Evolutionary conservation across 495 filamentous ascomycete genomes (phyloP), one percentile per base, ranked within the genome.

Genomic region (Opeltia flavorubescens): DNA sequence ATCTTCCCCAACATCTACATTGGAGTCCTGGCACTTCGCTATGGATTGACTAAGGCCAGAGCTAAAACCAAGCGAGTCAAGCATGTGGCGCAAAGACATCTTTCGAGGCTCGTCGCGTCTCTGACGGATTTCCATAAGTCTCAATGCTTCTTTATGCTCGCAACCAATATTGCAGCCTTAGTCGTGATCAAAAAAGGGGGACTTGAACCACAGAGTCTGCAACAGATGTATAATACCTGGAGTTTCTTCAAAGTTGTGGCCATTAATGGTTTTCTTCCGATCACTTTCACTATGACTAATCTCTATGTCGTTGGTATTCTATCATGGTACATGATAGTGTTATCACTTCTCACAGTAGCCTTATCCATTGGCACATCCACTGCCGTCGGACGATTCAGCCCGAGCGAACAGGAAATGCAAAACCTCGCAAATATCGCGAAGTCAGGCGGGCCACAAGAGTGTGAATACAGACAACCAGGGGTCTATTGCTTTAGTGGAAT

Each of bases 131-230:
- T 59, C 25, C 55, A 57, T 4, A 59, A 57, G 29, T 45, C 55
- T 17, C 51, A 59, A 30, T 59, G 51, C 24, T 52, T 55, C 15
- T 59, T 55, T 41, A 59, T 59, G 50, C 5, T 53, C 6, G 51
- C 55, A 12, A 52, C 48, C n/a, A 46, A 57, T n/a, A 55, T 59
- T 33, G 51, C 56, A 21, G 42, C 48, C 20, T 29, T 47, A 9
- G 51, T 47, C 7, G 48, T 46, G 21, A 26, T 36, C 13, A 25
- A 39, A 18, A 38, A 23, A 17, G 51, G 55, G 23, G 43, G 38
- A 5, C 36, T 58, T 12, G 47, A 56, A 5, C 41, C 53, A 9
- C 28, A 45, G n/a, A 49, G 39, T 27, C 17, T 55, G 13, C 47
- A 54, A 30, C 53, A 58, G 35, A 42, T 56, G 12, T 51, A 34